Conservation (phyloP, 1,284 basidiomycete species). For the Leccinum pachyderme region DNA sequence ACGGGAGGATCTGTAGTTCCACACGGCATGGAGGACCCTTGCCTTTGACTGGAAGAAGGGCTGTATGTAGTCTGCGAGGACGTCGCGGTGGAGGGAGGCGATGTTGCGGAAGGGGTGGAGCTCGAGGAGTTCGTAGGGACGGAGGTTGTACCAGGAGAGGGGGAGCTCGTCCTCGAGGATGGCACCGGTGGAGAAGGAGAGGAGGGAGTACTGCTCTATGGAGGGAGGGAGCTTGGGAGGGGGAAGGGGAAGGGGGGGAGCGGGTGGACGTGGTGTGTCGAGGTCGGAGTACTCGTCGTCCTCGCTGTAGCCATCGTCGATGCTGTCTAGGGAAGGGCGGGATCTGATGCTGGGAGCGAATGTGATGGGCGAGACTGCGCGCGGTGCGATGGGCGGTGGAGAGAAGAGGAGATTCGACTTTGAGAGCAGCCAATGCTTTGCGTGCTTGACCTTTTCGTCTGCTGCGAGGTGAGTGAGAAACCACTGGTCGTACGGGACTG, state of each 20-base stretch:
- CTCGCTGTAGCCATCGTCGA: constrained; percentile 27
- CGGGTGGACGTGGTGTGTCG: constrained; percentile 2
- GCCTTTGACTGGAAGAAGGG: constrained; percentile 71
- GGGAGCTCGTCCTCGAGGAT: constrained; percentile 62
- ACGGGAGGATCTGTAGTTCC: constrained; percentile 23
- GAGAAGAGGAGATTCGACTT: constrained; percentile 44
- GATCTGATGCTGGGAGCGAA: constrained; percentile 42
- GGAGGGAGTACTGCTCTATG: constrained; percentile 42
- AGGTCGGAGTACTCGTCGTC: constrained; percentile 30
- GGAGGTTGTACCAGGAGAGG: constrained; percentile 54
- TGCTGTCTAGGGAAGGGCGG: constrained; percentile 23
- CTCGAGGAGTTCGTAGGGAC: constrained; percentile 64
- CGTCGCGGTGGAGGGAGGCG: constrained; percentile 43
- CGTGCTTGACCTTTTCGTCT: constrained; percentile 54
- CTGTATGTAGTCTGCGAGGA: constrained; percentile 49
- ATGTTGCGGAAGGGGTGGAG: constrained; percentile 48
- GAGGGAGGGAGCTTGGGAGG: constrained; percentile 15
- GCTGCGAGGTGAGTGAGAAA: constrained; percentile 61
- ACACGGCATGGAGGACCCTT: constrained; percentile 50
- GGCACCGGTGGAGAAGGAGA: constrained; percentile 65
- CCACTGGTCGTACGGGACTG: constrained; percentile 70
- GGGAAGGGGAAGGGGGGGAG: neutral
- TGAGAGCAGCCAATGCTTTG: constrained; percentile 59
- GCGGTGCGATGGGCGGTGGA: constrained; percentile 30
- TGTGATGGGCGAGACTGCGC: constrained; percentile 56